These are phyloP conservation scores for Syzygium grande DNA, from an alignment of 345 rosid species.

Conservation along the genomic window DNA sequence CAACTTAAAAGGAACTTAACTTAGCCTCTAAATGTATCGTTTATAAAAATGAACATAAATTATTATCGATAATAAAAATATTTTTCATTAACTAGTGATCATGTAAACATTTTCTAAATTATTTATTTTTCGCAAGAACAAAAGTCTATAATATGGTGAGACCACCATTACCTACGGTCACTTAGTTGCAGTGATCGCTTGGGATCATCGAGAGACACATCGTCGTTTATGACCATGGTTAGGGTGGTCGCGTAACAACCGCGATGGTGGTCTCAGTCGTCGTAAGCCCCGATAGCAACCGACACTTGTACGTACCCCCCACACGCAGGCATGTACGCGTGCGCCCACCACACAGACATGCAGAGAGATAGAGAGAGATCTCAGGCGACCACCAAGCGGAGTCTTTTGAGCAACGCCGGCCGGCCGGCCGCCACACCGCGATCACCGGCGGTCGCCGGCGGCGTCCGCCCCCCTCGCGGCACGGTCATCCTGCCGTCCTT, in stretches of 20 bases:
- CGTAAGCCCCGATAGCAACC: fast-evolving
- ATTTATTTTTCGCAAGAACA: neutral
- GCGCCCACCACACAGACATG: neutral
- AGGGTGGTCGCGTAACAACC: neutral
- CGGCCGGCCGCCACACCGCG: fast-evolving
- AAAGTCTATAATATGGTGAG: too few relatives aligned
- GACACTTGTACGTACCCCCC: neutral
- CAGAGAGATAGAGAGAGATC: neutral
- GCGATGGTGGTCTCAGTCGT: neutral
- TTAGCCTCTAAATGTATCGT: too few relatives aligned
- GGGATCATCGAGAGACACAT: neutral
- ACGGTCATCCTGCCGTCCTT: neutral
- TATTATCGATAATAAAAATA: neutral
- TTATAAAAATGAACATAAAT: neutral
- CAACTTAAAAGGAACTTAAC: neutral
- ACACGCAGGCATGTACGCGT: neutral
- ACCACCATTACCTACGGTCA: fast-evolving
- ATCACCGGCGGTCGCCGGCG: neutral
- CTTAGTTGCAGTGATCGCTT: fast-evolving
- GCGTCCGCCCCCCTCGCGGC: too few relatives aligned
- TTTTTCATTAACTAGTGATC: too few relatives aligned
- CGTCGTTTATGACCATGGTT: neutral
- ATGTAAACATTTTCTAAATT: too few relatives aligned
- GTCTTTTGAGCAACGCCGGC: neutral
- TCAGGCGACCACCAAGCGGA: neutral